These are phyloP conservation scores for Asterophora parasitica DNA, from an alignment of 768 basidiomycete genomes.

Conservation along the genomic window DNA sequence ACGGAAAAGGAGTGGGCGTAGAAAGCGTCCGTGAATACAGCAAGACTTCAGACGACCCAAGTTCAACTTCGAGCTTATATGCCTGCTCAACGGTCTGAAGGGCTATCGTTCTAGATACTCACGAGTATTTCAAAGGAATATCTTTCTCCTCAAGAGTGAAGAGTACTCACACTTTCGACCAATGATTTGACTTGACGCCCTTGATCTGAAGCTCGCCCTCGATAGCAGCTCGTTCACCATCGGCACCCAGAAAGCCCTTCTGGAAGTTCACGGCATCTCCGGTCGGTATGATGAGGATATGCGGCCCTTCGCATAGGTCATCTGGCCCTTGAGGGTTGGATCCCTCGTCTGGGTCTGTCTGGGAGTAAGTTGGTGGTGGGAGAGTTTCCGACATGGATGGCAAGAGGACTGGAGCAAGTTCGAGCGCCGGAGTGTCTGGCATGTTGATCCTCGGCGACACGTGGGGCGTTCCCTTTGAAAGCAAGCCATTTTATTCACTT, in stretches of 20 bases:
- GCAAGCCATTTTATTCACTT: background rate
- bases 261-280: slow-evolving; percentile 74
- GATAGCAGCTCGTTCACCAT: slow-evolving; percentile 76
- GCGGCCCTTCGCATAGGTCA: slow-evolving; percentile 34
- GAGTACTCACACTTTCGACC: slow-evolving; percentile 65
- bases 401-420: background rate
- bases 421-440: background rate
- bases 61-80: slow-evolving; percentile 60
- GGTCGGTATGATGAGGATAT: slow-evolving; percentile 73
- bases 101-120: slow-evolving; percentile 49
- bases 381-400: slow-evolving; percentile 36
- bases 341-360: slow-evolving; percentile 31
- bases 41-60: slow-evolving; percentile 51
- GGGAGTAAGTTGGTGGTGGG: slow-evolving; percentile 62
- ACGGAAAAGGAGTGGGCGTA: slow-evolving; percentile 41
- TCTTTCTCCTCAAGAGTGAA: slow-evolving; percentile 6
- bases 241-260: slow-evolving; percentile 80
- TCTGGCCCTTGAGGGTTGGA: slow-evolving; percentile 17
- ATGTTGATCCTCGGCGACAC: no score
- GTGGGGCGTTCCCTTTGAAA: no score
- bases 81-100: slow-evolving; percentile 65
- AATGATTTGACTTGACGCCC: slow-evolving; percentile 51
- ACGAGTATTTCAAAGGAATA: slow-evolving; percentile 8
- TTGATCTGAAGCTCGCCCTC: slow-evolving; percentile 89
- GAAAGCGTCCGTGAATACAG: slow-evolving; percentile 43